These are phyloP conservation scores for Bryoerythrophyllum caledonicum DNA, from an alignment of 225 moss, liverwort and hornwort species.

Conservation along the genomic window DNA sequence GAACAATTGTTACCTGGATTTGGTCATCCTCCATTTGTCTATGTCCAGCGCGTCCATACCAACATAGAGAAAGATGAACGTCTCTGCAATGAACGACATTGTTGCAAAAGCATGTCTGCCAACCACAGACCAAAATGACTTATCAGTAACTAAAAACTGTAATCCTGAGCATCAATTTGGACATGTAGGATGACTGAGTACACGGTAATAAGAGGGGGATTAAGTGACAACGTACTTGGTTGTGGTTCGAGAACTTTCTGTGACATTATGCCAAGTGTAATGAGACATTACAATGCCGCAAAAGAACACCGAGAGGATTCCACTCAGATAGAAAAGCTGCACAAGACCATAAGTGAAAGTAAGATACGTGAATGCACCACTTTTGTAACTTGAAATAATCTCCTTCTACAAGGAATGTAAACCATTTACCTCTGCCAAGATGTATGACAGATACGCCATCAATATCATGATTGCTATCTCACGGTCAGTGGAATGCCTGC, in stretches of 20 bases:
- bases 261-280: slow-evolving; percentile 97
- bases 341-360: neutral
- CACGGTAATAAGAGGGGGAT: neutral
- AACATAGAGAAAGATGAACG: slow-evolving; percentile 89
- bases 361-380: neutral
- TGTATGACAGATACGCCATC: slow-evolving; percentile 94
- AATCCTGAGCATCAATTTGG: neutral
- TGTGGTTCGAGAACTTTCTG: slow-evolving; percentile 74
- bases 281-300: slow-evolving; percentile 99
- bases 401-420: neutral
- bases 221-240: slow-evolving; percentile 50
- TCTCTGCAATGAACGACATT: slow-evolving; percentile 89
- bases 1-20: slow-evolving; percentile 33
- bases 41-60: slow-evolving; percentile 95
- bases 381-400: neutral
- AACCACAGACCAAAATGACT: slow-evolving; percentile 10
- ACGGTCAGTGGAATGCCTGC: slow-evolving; percentile 88
- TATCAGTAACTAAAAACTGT: slow-evolving; percentile 2
- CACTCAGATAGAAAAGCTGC: slow-evolving; percentile 80
- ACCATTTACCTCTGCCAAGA: slow-evolving; percentile 67
- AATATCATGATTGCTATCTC: slow-evolving; percentile 90
- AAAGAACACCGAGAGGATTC: slow-evolving; percentile 93
- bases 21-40: slow-evolving; percentile 69
- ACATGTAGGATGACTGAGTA: neutral
- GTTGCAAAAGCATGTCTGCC: slow-evolving; percentile 77